Evolutionary conservation across 768 basidiomycete genomes (phyloP), one percentile per base, ranked within the genome.

Genomic region (Leucogyrophana mollusca): DNA sequence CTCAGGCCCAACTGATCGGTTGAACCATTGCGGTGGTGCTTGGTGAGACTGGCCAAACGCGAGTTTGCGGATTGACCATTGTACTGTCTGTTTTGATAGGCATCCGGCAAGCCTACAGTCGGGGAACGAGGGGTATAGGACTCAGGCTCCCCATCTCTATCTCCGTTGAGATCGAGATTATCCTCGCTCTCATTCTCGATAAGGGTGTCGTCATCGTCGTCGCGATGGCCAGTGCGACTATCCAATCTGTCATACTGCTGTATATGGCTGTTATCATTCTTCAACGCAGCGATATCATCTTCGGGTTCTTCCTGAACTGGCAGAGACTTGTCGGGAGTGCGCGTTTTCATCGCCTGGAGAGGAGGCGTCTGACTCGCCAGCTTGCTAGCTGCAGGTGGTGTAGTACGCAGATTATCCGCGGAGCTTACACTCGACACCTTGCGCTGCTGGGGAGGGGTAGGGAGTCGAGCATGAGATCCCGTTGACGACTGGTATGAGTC

Each of bases 241-340:
- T 56, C 47, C 50, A 55, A 46, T 14, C 62, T 65, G 16, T 67
- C 65, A 53, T 73, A 72, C 22, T 61, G 56, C 34, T 61, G 50
- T 30, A 58, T 46, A 47, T 68, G 65, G 14, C 67, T 74, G 20
- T 79, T 74, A 13, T 53, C 62, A 24, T 64, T 68, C 56, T 73
- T 74, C 30, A 54, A 47, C 25, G 56, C 32, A 3, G 64, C 64
- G 14, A 73, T 65, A 51, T 87, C 84, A 54, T 87, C 86, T 55
- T 87, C 85, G 22, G 76, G 74, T 50, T 87, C 86, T 59, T 89
- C 87, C 61, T 90, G 87, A 3, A 88, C 77, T 16, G 87, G 87
- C 20, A 90, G 71, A 13, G 86, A 86, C 25, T 85, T 74, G 61
- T 87, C 86, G 2, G 87, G 81, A 17, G 81, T 80, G 17, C 83